These are phyloP conservation scores for Galerina marginata DNA, from an alignment of 768 basidiomycete genomes.

Conservation along the genomic window DNA sequence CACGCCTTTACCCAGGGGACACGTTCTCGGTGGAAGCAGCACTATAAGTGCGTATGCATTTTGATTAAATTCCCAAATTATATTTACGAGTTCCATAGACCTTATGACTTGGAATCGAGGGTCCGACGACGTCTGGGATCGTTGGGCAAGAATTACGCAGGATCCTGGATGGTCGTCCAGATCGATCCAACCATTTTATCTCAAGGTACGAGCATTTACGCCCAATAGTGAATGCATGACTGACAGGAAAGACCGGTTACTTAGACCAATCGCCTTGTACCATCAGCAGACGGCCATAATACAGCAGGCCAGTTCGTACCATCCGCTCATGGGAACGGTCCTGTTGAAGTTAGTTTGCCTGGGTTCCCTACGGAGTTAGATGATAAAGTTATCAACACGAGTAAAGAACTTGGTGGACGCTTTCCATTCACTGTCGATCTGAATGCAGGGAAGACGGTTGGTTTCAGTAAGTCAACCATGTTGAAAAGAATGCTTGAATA, in stretches of 20 bases:
- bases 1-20: conserved; percentile 25
- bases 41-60: conserved; percentile 9
- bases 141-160: conserved; percentile 50
- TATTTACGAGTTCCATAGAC: conserved; percentile 12
- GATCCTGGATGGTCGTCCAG: conserved; percentile 50
- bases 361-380: conserved; percentile 27
- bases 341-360: conserved; percentile 26
- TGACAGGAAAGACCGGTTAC: conserved; percentile 30
- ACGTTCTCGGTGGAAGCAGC: conserved; percentile 35
- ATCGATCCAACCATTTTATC: conserved; percentile 26
- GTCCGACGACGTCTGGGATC: conserved; percentile 51
- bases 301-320: conserved; percentile 36
- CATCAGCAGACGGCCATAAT: conserved; percentile 34
- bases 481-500: background rate
- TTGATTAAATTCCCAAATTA: background rate
- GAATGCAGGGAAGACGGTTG: conserved; percentile 9
- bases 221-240: background rate
- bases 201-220: conserved; percentile 21
- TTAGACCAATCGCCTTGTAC: conserved; percentile 33
- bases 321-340: conserved; percentile 28
- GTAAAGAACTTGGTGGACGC: conserved; percentile 23
- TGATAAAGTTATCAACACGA: conserved; percentile 27
- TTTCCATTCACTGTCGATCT: conserved; percentile 37
- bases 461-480: conserved; percentile 2
- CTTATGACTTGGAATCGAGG: conserved; percentile 34